Conservation (phyloP, 1,284 basidiomycete genomes). For the Termitomyces sp. region DNA sequence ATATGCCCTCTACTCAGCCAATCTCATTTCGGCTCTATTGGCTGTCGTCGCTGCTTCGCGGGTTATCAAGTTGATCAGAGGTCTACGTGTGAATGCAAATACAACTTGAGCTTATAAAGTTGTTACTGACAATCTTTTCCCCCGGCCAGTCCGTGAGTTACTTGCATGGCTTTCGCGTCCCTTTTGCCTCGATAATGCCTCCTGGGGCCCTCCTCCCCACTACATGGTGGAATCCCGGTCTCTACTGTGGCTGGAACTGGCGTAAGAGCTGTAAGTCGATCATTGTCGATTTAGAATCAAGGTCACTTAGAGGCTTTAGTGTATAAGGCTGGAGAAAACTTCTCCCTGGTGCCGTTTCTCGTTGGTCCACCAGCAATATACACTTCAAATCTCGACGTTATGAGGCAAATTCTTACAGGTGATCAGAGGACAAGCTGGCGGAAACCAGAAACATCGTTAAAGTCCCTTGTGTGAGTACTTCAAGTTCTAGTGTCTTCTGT, state of each 20-base stretch:
- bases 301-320: slow-evolving; percentile 26
- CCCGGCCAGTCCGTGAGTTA: slow-evolving; percentile 28
- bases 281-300: not conserved
- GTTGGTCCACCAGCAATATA: slow-evolving; percentile 33
- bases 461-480: slow-evolving; percentile 26
- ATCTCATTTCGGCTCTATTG: not conserved
- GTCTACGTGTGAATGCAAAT: slow-evolving; percentile 11
- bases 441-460: slow-evolving; percentile 31
- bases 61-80: slow-evolving; percentile 14
- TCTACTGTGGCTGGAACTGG: slow-evolving; percentile 34
- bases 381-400: slow-evolving; percentile 44
- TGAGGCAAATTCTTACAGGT: slow-evolving; percentile 36
- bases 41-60: slow-evolving; percentile 12
- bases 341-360: slow-evolving; percentile 41
- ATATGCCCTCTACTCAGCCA: not conserved
- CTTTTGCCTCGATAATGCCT: slow-evolving; percentile 34
- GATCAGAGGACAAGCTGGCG: slow-evolving; percentile 35
- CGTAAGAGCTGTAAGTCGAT: slow-evolving; percentile 24
- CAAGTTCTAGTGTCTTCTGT: not conserved
- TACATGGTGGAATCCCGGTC: slow-evolving; percentile 41
- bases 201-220: slow-evolving; percentile 34
- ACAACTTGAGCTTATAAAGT: no score
- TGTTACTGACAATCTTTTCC: not conserved
- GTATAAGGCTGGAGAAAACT: slow-evolving; percentile 36
- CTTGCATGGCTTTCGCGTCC: slow-evolving; percentile 32